phyloP scores from a whole-genome alignment of 805 yeast species.

The Sungouiella blattae region DNA sequence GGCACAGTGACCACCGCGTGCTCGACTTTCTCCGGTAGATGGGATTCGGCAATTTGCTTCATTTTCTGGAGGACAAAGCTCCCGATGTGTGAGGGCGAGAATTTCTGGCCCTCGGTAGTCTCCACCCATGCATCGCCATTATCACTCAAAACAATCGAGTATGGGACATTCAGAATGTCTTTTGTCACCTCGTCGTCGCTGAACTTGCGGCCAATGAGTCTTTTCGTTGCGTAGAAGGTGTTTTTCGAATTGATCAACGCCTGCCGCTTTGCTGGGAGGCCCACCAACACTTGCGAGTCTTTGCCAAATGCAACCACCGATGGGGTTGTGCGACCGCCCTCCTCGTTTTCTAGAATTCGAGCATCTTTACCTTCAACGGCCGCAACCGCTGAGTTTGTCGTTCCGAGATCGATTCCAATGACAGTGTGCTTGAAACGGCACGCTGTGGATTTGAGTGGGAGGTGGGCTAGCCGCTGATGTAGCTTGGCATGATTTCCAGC shows the following conservation, averaged over 20 bases:
- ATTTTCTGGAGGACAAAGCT: slow-evolving; percentile 61
- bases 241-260: slow-evolving; percentile 71
- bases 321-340: slow-evolving; percentile 78
- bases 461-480: too few species aligned
- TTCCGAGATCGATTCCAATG: slow-evolving; percentile 80
- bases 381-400: slow-evolving; percentile 86
- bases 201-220: slow-evolving; percentile 72
- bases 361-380: slow-evolving; percentile 63
- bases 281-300: slow-evolving; percentile 41
- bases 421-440: slow-evolving; percentile 34
- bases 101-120: slow-evolving; percentile 35
- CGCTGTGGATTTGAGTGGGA: too few species aligned
- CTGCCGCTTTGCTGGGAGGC: slow-evolving; percentile 74
- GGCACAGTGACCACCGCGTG: slow-evolving; percentile 85
- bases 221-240: slow-evolving; percentile 78
- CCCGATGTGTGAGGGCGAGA: slow-evolving; percentile 72
- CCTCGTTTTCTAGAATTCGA: slow-evolving; percentile 68
- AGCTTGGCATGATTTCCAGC: too few species aligned
- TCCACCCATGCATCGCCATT: slow-evolving; percentile 73
- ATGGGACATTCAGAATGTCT: slow-evolving; percentile 62
- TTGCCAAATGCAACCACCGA: slow-evolving; percentile 68
- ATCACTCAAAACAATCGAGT: slow-evolving; percentile 52
- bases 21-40: slow-evolving; percentile 37
- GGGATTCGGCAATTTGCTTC: slow-evolving; percentile 62
- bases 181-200: slow-evolving; percentile 67